These are phyloP conservation scores for Suillus paluster DNA, from an alignment of 768 basidiomycete species.

Conservation along the genomic window DNA sequence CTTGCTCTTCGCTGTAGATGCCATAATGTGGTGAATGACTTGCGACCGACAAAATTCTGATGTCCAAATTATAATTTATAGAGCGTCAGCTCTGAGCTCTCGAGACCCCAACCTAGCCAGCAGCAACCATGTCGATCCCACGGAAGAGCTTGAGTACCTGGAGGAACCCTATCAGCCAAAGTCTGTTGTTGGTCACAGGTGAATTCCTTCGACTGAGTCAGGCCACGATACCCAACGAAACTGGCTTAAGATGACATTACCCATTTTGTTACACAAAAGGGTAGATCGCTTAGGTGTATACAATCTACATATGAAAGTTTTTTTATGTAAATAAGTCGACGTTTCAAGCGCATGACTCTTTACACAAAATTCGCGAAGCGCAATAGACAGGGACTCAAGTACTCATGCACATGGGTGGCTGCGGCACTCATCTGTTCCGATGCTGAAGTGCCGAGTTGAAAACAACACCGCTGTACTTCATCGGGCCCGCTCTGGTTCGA, in stretches of 20 bases:
- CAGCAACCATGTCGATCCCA: background rate
- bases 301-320: too few species aligned
- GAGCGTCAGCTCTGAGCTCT: background rate
- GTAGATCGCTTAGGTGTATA: too few species aligned
- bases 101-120: background rate
- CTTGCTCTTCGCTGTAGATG: background rate
- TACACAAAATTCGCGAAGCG: too few species aligned
- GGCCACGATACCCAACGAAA: background rate
- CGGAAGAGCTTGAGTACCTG: constrained; percentile 59
- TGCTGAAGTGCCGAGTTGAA: too few species aligned
- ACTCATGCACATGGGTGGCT: too few species aligned
- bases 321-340: too few species aligned
- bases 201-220: constrained; percentile 12
- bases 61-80: background rate
- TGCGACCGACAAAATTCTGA: background rate
- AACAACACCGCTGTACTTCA: too few species aligned
- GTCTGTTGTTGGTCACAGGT: constrained; percentile 49
- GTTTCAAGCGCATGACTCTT: too few species aligned
- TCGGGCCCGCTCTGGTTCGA: too few species aligned
- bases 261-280: too few species aligned
- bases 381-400: too few species aligned
- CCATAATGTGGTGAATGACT: background rate
- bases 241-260: background rate
- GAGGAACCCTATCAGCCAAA: constrained; percentile 57
- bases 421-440: too few species aligned